Percentiles rank a stretch among this genome's conserved stretches.
phyloP scores from a whole-genome alignment of 2,329 filamentous ascomycete genomes.

The Cladophialophora carrionii region DNA sequence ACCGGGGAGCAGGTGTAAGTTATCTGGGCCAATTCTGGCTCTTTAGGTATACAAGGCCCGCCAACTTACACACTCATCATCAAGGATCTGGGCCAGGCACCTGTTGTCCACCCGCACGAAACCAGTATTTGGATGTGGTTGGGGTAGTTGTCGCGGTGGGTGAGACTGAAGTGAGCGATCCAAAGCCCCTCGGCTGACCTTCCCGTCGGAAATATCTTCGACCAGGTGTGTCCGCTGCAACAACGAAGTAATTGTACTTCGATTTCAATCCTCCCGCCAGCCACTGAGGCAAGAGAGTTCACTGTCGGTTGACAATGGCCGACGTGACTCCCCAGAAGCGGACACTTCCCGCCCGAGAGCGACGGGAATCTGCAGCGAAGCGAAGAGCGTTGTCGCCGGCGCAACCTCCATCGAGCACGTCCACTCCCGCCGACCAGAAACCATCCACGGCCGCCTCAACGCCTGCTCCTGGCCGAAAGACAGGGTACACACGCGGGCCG shows the following conservation, averaged over 20 bases:
- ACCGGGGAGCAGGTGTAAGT: background rate
- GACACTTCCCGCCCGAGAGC: slow-evolving; percentile 48
- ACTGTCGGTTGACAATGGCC: slow-evolving; percentile 23
- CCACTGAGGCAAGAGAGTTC: background rate
- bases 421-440: slow-evolving; percentile 23
- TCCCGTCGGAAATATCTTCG: background rate
- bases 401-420: slow-evolving; percentile 20
- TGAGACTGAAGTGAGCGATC: background rate
- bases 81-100: background rate
- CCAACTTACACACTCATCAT: slow-evolving; percentile 6
- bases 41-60: background rate
- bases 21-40: background rate
- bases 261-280: background rate
- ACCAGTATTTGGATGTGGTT: background rate
- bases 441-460: slow-evolving; percentile 38
- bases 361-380: slow-evolving; percentile 51
- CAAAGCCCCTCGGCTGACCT: background rate
- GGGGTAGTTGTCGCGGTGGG: background rate
- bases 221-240: background rate
- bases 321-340: slow-evolving; percentile 50
- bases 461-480: slow-evolving; percentile 8
- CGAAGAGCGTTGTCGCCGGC: slow-evolving; percentile 45
- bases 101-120: background rate
- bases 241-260: background rate
- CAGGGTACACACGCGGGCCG: slow-evolving; percentile 37